A percentile compares a stretch with the other conserved stretches of the same genome.
Conservation (phyloP, 176 grass and related monocot genomes). For the Rhynchospora tenuis region DNA sequence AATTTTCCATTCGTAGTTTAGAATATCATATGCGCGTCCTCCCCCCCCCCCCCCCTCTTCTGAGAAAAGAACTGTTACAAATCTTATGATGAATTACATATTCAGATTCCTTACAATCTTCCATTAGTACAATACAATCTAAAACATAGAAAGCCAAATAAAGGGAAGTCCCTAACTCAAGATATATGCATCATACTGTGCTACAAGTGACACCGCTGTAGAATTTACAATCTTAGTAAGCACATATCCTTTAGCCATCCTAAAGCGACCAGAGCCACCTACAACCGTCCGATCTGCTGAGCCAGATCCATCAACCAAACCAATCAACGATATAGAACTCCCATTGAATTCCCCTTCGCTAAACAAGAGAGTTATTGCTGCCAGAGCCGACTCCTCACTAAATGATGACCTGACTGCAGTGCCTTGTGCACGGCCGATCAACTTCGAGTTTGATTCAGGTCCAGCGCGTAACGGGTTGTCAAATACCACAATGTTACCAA, state of each 20-base stretch:
- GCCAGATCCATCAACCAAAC: conserved; percentile 17
- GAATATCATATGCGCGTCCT: too few relatives aligned
- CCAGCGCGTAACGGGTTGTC: conserved; percentile 15
- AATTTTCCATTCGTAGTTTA: too few relatives aligned
- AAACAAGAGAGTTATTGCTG: conserved; percentile 12
- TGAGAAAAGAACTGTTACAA: background rate
- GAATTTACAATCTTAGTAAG: conserved; percentile 29
- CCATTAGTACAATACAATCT: too few relatives aligned
- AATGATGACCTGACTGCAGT: conserved; percentile 7
- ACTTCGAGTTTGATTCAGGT: background rate
- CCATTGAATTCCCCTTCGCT: conserved; percentile 1
- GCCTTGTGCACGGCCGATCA: conserved; percentile 15
- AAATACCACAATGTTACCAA: conserved; percentile 23
- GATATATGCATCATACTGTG: conserved; percentile 27
- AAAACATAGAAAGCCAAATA: background rate
- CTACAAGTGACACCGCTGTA: conserved; percentile 21
- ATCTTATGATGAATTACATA: too few relatives aligned
- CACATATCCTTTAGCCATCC: conserved; percentile 25
- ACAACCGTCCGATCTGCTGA: conserved; percentile 10
- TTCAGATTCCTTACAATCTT: too few relatives aligned
- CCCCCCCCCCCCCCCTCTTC: too few relatives aligned
- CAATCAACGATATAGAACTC: conserved; percentile 13
- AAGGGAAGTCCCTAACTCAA: background rate
- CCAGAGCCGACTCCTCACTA: conserved; percentile 4
- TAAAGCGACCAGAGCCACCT: conserved; percentile 1